Base-by-base conservation (phyloP, 31 red algal genomes). In the Odonthalia washingtoniensis region DNA sequence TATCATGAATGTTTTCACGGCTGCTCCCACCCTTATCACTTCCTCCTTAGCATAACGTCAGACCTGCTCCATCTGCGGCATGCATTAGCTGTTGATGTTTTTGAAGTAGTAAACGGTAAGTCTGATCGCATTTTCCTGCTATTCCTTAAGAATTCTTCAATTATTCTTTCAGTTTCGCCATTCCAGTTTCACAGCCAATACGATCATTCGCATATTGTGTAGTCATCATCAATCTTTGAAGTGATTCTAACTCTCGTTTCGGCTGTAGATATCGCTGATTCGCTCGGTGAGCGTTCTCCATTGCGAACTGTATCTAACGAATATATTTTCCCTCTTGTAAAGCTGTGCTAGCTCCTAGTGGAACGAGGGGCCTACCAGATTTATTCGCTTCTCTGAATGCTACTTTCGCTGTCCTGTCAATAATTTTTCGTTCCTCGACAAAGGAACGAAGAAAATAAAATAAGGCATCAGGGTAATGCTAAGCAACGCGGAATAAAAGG, bases 391-490 rank as follows among this genome's bases (percentile, higher is more conserved):
- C 94, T 52, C 75, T 77, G 70, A 57, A 82, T 60, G 90, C 40
- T 17, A 77, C 44, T 9, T 78, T 80, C 5, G 60, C 76, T 4
- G 98, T 90, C 41, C 80, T 72, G 65, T 96, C 98, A 64, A 90
- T 73, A 37, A 36, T 12, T 35, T 90, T 91, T 21, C 95, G 83
- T 53, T 99, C 98, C 65, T 97, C 97, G 74, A 94, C 85, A 49
- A 91, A 99, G 1, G 92, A 74, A 46, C 95, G 74, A 42, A 99
- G 40, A 5, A 74, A 52, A 82, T 91, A 99, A 67, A 94, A 99
- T 4, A 97, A 65, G 32, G 98, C 98, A 75, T 99, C 92, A 36
- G 98, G 98, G 86, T 97, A 97, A 40, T 90, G 68, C 75, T 87
- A 75, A 33, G 92, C 98, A 67, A 99, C 65, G 14, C 86, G 84